Percentiles rank a stretch among this genome's conserved stretches.
These are phyloP conservation scores for Cicer pinnatifidum DNA, from an alignment of 306 rosid species.

Conservation along the genomic window DNA sequence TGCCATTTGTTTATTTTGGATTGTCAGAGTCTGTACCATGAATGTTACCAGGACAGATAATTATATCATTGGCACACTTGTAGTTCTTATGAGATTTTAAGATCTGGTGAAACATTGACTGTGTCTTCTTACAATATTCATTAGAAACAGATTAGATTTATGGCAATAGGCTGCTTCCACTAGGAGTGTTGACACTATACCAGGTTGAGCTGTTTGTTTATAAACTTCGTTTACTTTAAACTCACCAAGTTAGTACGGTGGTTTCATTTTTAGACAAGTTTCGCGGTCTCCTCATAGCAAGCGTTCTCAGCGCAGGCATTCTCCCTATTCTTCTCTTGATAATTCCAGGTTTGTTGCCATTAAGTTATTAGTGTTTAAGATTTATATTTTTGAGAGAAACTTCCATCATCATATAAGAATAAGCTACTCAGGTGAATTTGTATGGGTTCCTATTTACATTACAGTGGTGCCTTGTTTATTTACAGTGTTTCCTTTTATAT, in stretches of 20 bases:
- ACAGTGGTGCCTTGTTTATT: slow-evolving; percentile 40
- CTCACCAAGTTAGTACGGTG: slow-evolving; percentile 92
- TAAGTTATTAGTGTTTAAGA: slow-evolving; percentile 55
- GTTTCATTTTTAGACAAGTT: slow-evolving; percentile 99
- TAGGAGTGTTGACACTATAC: slow-evolving; percentile 59
- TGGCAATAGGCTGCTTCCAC: slow-evolving; percentile 51
- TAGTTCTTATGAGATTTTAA: slow-evolving; percentile 40
- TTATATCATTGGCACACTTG: slow-evolving; percentile 26
- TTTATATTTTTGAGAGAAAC: slow-evolving; percentile 74
- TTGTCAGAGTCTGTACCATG: slow-evolving; percentile 38
- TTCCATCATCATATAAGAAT: slow-evolving; percentile 58
- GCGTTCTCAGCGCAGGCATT: slow-evolving; percentile 99
- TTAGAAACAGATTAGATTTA: slow-evolving; percentile 44
- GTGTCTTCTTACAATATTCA: slow-evolving; percentile 41
- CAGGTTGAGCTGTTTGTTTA: slow-evolving; percentile 62
- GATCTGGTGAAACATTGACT: slow-evolving; percentile 40
- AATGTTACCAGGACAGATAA: slow-evolving; percentile 34
- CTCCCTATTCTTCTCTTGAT: slow-evolving; percentile 97
- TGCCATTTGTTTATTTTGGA: slow-evolving; percentile 28
- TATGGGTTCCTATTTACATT: slow-evolving; percentile 48
- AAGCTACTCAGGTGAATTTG: slow-evolving; percentile 80
- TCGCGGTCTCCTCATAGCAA: slow-evolving; percentile 99
- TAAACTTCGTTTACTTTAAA: slow-evolving; percentile 55
- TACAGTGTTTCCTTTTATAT: slow-evolving; percentile 42
- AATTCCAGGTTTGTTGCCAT: slow-evolving; percentile 76